Conservation (phyloP, 2,329 filamentous ascomycete genomes). For the Fragosphaeria purpurea region DNA sequence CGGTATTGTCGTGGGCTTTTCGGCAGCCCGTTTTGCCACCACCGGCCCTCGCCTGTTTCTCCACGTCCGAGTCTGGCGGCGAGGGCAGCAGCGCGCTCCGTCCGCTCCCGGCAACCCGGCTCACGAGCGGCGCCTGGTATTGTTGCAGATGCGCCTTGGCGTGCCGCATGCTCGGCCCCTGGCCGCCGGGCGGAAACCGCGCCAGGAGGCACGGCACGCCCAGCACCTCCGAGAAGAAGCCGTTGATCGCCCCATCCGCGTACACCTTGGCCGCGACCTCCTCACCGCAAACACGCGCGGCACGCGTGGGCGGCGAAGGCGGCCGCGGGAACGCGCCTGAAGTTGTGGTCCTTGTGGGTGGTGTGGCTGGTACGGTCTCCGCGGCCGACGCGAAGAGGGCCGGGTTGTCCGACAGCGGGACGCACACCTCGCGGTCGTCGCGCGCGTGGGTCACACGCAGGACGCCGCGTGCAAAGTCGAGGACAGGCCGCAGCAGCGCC, state of each 20-base stretch:
- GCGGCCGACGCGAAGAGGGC: conserved; percentile 31
- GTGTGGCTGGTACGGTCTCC: not conserved
- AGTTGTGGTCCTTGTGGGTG: not conserved
- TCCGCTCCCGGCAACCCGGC: conserved; percentile 21
- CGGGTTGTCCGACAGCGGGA: conserved; percentile 62
- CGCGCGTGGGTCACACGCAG: conserved; percentile 50
- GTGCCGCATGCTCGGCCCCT: conserved; percentile 51
- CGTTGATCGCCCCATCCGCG: conserved; percentile 50
- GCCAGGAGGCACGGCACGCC: conserved; percentile 75
- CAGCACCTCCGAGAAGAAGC: conserved; percentile 68
- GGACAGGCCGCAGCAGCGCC: conserved; percentile 65
- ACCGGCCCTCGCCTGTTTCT: conserved; percentile 16
- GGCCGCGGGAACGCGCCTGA: conserved; percentile 8
- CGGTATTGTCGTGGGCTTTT: not conserved
- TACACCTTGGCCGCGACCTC: conserved; percentile 63
- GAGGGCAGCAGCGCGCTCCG: conserved; percentile 34
- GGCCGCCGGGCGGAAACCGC: conserved; percentile 63
- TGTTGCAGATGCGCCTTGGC: conserved; percentile 61
- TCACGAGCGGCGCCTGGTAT: conserved; percentile 30
- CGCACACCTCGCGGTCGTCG: conserved; percentile 28
- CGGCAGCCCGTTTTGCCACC: too few species aligned
- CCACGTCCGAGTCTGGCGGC: conserved; percentile 47
- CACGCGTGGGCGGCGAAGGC: conserved; percentile 28
- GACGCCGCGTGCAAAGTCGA: conserved; percentile 60
- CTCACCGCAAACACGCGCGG: conserved; percentile 76